Base-by-base conservation (phyloP, 1,284 basidiomycete genomes). In the Filobasidium uniguttulatum region DNA sequence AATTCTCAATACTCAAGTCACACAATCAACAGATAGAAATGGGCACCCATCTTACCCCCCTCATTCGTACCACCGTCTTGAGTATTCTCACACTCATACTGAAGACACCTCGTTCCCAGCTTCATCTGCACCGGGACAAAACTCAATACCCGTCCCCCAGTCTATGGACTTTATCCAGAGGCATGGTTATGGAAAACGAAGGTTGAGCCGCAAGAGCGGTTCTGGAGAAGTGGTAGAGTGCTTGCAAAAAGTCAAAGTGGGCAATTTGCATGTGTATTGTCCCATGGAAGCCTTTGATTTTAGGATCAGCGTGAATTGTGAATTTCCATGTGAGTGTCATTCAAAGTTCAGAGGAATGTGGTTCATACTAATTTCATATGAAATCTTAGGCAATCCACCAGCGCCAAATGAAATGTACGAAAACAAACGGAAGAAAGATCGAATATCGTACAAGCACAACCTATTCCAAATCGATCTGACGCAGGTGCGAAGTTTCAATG, bases 391-490 rank as follows among this genome's bases (percentile, higher is more conserved):
- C 23, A 15, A 43, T 17, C 4, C 26, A 26, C 40, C 40, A 17
- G n/a, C 40, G 31, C 68, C 64, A 22, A 50, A 50, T 5, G 60
- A 56, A 3, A 64, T 73, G 3, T 69, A 79, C 0, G 73, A 73
- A 2, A 71, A 76, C 56, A 75, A 76, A 26, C 78, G 86, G 54
- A 76, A 77, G 70, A 98, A 94, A 71, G 89, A 98, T 67, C 76
- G 94, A 31, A 75, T 96, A 61, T 86, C 85, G 58, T 98, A 98
- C 65, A 72, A 80, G 2, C 91, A 97, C 68, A 88, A 96, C 69
- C 81, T 91, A 55, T 89, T 88, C 64, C 77, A 77, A 58, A 83
- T 98, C 56, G 93, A 98, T 69, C 75, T 98, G 41, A 98, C 93
- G 0, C 87, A 91, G 66, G 93, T 98, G 44, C 79, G 14, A 19